phyloP scores from a whole-genome alignment of 1,284 basidiomycete genomes.

The Pisolithus thermaeus region DNA sequence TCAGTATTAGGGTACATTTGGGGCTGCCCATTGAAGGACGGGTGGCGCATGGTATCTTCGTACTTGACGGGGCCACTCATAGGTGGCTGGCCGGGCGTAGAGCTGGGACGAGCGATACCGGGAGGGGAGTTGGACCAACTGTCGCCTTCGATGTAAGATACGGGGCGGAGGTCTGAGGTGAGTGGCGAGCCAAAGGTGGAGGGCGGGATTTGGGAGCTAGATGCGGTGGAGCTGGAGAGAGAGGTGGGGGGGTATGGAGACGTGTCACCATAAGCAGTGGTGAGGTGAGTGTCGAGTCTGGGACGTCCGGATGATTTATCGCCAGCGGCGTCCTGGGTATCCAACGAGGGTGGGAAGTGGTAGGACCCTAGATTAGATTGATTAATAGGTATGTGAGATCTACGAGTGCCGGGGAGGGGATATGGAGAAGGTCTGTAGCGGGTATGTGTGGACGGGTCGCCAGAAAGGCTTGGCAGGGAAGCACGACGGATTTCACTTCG shows the following conservation, averaged over 20 bases:
- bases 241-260: slow-evolving; percentile 41
- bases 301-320: slow-evolving; percentile 36
- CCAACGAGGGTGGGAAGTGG: slow-evolving; percentile 50
- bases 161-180: slow-evolving; percentile 37
- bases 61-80: slow-evolving; percentile 46
- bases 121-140: slow-evolving; percentile 29
- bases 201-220: slow-evolving; percentile 44
- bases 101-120: slow-evolving; percentile 46
- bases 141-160: slow-evolving; percentile 22
- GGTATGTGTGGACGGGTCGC: slow-evolving; percentile 40
- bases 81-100: slow-evolving; percentile 51
- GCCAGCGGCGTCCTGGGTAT: slow-evolving; percentile 31
- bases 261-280: slow-evolving; percentile 32
- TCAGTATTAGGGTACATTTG: slow-evolving; percentile 59
- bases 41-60: slow-evolving; percentile 59
- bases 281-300: slow-evolving; percentile 45
- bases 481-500: slow-evolving; percentile 53
- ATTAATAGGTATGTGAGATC: slow-evolving; percentile 37
- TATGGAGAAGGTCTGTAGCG: slow-evolving; percentile 43
- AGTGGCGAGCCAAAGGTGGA: slow-evolving; percentile 42
- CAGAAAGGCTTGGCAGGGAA: slow-evolving; percentile 55
- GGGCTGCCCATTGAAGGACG: slow-evolving; percentile 53
- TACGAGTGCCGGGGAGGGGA: slow-evolving; percentile 40
- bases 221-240: slow-evolving; percentile 42
- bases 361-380: slow-evolving; percentile 49